Conservation (phyloP, 1,284 basidiomycete genomes). For the Puccinia coronata region DNA sequence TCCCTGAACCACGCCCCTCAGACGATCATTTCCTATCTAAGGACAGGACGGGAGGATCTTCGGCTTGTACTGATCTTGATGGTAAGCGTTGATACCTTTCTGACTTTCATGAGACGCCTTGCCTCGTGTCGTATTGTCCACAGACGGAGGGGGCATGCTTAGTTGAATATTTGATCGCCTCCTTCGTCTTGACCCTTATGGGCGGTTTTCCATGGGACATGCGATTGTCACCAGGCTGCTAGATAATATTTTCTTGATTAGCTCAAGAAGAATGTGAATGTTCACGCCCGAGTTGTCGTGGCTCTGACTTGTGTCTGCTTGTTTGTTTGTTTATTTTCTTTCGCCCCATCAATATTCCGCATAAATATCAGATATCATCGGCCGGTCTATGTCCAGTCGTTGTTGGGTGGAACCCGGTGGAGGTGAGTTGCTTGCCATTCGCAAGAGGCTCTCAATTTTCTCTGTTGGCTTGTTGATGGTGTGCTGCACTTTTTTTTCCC, state of each 20-base stretch:
- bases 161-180: no score
- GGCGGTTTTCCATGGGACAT: no score
- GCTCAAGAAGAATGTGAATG: no score
- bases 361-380: conserved; percentile 5
- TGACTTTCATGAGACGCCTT: no score
- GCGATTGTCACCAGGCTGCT: no score
- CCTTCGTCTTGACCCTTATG: no score
- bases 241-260: no score
- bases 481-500: background rate
- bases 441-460: background rate
- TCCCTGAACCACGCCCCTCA: background rate
- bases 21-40: conserved; percentile 3
- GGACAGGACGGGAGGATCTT: background rate
- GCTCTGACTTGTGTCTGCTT: background rate
- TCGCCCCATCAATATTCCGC: background rate
- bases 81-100: background rate
- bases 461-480: no score
- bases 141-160: no score
- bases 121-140: no score
- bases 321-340: background rate
- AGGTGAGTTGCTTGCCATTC: background rate
- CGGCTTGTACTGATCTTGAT: background rate
- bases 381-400: background rate
- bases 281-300: no score
- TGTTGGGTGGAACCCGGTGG: background rate